Evolutionary conservation across 805 yeast species (phyloP).

Genomic region (Cyberlindnera mrakii): DNA sequence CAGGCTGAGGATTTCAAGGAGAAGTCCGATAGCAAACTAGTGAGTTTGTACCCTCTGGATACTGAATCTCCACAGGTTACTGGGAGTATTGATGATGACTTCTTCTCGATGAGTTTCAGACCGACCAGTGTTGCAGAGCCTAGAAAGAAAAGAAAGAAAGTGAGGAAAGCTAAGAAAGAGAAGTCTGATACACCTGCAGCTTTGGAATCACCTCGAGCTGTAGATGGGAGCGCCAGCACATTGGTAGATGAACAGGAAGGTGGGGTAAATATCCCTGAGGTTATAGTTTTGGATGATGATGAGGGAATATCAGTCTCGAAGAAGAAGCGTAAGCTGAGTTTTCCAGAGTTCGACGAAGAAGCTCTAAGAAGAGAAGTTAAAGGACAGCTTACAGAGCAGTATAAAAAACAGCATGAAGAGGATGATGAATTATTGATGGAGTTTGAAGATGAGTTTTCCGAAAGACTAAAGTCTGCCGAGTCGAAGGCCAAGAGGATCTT

Average conservation of each 20-base stretch:
- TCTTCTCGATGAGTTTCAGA: slow-evolving; percentile 18
- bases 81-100: slow-evolving; percentile 20
- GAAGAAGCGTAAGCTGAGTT: slow-evolving; percentile 4
- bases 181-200: not conserved
- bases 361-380: not conserved
- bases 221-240: not conserved
- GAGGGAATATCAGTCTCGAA: slow-evolving; percentile 1
- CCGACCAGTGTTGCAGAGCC: slow-evolving; percentile 3
- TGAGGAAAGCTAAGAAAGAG: slow-evolving; percentile 7
- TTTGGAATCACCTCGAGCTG: not conserved
- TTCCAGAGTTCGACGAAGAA: slow-evolving; percentile 14
- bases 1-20: not conserved
- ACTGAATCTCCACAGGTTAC: not conserved
- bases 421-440: slow-evolving; percentile 7
- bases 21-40: too few relatives aligned
- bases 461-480: not conserved
- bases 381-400: not conserved
- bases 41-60: too few relatives aligned
- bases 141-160: slow-evolving; percentile 18
- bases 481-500: slow-evolving; percentile 1
- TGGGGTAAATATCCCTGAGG: not conserved
- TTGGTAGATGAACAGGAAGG: not conserved
- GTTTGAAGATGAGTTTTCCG: slow-evolving; percentile 1
- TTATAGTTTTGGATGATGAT: not conserved
- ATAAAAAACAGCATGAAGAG: not conserved